phyloP scores from a whole-genome alignment of 1,284 basidiomycete species.

The Takashimella koratensis region DNA sequence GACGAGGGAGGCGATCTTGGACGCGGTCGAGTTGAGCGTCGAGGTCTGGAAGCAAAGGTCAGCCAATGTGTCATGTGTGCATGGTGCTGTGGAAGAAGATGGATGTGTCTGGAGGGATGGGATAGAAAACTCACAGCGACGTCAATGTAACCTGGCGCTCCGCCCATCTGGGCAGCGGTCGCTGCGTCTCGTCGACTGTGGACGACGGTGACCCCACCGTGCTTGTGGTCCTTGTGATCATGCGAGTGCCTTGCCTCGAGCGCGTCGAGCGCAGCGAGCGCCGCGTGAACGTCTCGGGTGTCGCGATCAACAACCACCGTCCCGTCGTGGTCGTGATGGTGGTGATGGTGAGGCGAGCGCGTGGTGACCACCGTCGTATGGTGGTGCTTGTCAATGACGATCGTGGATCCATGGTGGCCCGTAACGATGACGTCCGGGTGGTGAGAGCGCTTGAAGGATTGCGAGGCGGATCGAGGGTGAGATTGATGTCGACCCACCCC shows the following conservation, averaged over 20 bases:
- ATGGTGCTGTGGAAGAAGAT: not conserved
- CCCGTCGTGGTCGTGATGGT: slow-evolving; percentile 7
- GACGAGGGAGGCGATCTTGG: slow-evolving; percentile 55
- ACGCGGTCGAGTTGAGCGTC: slow-evolving; percentile 37
- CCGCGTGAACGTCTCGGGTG: too few relatives aligned
- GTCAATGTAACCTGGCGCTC: slow-evolving; percentile 38
- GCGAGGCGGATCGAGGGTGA: slow-evolving; percentile 2
- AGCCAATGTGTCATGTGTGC: not conserved
- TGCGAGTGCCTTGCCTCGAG: not conserved
- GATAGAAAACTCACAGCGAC: slow-evolving; percentile 21
- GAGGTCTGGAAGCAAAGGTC: too few relatives aligned
- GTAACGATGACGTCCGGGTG: slow-evolving; percentile 11
- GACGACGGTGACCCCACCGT: slow-evolving; percentile 3
- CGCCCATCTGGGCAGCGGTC: slow-evolving; percentile 17
- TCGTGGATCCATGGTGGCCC: slow-evolving; percentile 10
- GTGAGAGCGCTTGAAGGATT: not conserved
- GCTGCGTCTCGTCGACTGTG: slow-evolving; percentile 6
- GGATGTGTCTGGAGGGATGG: not conserved
- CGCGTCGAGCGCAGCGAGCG: not conserved
- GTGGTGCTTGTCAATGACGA: slow-evolving; percentile 7
- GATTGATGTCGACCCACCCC: not conserved
- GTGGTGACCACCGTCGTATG: slow-evolving; percentile 9
- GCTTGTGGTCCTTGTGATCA: not conserved
- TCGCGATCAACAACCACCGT: slow-evolving; percentile 13
- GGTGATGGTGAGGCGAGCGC: slow-evolving; percentile 2